Base-by-base conservation (phyloP, 106 monocot species). In the Allium cepa region DNA sequence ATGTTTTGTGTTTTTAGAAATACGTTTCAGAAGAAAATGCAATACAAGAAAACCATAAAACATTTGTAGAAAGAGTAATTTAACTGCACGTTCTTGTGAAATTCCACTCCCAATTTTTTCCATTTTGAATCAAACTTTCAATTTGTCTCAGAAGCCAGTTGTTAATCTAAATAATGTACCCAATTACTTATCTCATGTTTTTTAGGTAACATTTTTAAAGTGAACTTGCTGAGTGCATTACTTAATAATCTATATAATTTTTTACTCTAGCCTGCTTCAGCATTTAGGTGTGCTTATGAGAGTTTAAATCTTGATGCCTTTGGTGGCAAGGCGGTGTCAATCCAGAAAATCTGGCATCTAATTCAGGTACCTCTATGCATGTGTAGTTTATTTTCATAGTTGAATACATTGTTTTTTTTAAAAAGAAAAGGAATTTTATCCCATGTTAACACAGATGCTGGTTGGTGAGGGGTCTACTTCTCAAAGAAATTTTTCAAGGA, bases 291-390 rank as follows among this genome's bases (percentile, higher is more conserved):
- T 79, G 99, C 87, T 67, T 90, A 99, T 78, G 99, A 87, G 62
- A 67, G 75, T 56, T 61, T 90, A 71, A 79, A 75, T 5, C 59
- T 79, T 69, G 84, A 87, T 49, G 26, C 17, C 59, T 77, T 84
- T 76, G 87, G 84, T 63, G 80, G 57, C 8, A 99, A 90, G 59
- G 82, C 86, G 59, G 99, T 99, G 63, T 87, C 80, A 68, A 90
- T 99, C 85, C 92, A 93, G 68, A 99, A 99, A 79, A 83, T 99
- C 71, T 93, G 99, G 93, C 93, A 99, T 57, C 76, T 99, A 57
- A 71, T 99, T 73, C 92, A 99, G 89, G 97, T 99, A 74, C 49
- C 7, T 60, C 27, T 60, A 57, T 50, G 11, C 12, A 3, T 27
- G 67, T 26, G 27, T 15, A 27, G 53, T n/a, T 67, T 27, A 8